phyloP scores from a whole-genome alignment of 345 rosid species.

The Syzygium oleosum region DNA sequence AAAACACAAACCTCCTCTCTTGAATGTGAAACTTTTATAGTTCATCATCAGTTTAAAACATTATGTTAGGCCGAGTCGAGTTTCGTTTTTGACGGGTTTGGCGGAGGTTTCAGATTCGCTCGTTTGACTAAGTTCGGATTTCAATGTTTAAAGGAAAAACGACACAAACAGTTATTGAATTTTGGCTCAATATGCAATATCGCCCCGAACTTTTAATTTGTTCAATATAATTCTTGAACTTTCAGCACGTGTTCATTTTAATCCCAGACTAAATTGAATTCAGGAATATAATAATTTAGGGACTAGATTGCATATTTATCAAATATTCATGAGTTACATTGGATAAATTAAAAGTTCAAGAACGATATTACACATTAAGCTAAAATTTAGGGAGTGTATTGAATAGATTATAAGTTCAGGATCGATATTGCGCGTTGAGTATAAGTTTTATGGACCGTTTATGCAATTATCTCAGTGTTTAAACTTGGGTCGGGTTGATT shows the following conservation, averaged over 20 bases:
- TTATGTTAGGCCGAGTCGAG: not conserved
- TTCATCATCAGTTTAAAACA: not conserved
- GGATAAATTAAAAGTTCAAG: no score
- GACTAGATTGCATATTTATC: no score
- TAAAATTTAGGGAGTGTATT: not conserved
- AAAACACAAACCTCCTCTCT: not conserved
- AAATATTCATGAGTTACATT: no score
- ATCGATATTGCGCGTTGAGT: rapidly evolving
- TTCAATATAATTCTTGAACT: not conserved
- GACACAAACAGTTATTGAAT: no score
- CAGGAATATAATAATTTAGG: no score
- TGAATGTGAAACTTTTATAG: not conserved
- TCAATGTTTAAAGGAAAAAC: not conserved
- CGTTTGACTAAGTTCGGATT: not conserved
- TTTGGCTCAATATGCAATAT: no score
- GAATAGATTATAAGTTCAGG: not conserved
- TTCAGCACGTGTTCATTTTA: not conserved
- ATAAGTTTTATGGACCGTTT: not conserved
- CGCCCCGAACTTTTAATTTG: no score
- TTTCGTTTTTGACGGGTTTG: not conserved
- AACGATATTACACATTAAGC: not conserved
- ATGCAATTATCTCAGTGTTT: not conserved
- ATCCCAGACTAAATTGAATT: no score
- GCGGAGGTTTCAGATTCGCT: not conserved
- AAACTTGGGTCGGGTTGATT: not conserved